Evolutionary conservation across 768 basidiomycete genomes (phyloP).

Genomic region (Russula dissimulans): DNA sequence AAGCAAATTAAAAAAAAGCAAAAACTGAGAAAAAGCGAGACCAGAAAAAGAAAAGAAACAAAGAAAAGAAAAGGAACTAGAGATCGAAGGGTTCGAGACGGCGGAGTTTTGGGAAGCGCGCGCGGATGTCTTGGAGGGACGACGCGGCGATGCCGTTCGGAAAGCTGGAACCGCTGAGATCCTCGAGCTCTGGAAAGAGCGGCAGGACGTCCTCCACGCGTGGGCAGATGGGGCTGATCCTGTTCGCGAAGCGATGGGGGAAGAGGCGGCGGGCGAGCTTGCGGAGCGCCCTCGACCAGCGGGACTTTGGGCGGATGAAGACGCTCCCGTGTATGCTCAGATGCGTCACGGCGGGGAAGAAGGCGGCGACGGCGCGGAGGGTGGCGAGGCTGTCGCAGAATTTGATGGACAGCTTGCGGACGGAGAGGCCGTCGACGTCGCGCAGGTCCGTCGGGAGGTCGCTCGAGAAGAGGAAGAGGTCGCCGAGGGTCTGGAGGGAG

Average conservation of each 20-base stretch:
- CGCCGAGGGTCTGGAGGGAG: constrained; percentile 11
- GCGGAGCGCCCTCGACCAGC: constrained; percentile 7
- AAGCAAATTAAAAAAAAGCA: neutral
- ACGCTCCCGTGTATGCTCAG: constrained; percentile 14
- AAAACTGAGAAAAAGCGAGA: neutral
- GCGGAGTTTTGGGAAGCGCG: constrained; percentile 15
- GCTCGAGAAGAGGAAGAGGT: constrained; percentile 16
- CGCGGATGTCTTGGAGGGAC: constrained; percentile 11
- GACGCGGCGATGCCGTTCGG: constrained; percentile 11
- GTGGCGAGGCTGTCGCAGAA: constrained; percentile 16
- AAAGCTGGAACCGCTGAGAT: constrained; percentile 14
- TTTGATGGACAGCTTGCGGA: constrained; percentile 12
- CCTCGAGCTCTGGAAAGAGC: constrained; percentile 15
- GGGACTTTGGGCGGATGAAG: constrained; percentile 6
- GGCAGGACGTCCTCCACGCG: constrained; percentile 16
- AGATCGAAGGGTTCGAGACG: constrained; percentile 14
- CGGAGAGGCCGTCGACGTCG: constrained; percentile 8
- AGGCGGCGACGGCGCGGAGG: constrained; percentile 13
- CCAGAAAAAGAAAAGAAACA: neutral
- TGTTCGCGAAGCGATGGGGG: constrained; percentile 4
- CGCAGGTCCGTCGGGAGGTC: constrained; percentile 12
- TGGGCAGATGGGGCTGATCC: constrained; percentile 9
- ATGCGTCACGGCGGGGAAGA: constrained; percentile 13
- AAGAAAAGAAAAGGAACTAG: neutral
- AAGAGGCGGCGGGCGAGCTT: constrained; percentile 5